A percentile compares a stretch with the other conserved stretches of the same genome.
Evolutionary conservation across 805 yeast genomes (phyloP).

Genomic region (Yamadazyma laniorum): DNA sequence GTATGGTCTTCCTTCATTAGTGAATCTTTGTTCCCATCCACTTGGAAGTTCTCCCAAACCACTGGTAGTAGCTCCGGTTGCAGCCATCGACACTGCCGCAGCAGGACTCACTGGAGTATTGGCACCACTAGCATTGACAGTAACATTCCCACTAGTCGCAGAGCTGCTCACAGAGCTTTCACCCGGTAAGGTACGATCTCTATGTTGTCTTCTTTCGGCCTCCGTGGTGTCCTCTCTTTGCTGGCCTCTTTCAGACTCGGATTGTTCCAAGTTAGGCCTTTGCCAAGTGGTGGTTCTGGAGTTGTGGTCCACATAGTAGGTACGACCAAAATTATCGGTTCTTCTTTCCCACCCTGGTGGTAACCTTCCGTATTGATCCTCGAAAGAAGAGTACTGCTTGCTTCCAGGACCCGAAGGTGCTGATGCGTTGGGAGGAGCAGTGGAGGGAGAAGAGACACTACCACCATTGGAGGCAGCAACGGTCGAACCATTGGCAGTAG

Average conservation of each 20-base stretch:
- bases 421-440: conserved; percentile 15
- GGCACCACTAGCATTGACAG: conserved; percentile 44
- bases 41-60: conserved; percentile 96
- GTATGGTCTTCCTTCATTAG: conserved; percentile 97
- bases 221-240: conserved; percentile 72
- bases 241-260: conserved; percentile 66
- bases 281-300: conserved; percentile 99
- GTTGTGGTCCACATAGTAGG: conserved; percentile 97
- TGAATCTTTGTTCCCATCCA: conserved; percentile 98
- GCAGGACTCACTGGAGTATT: conserved; percentile 60
- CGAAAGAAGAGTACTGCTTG: conserved; percentile 87
- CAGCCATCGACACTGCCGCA: conserved; percentile 66
- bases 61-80: conserved; percentile 86
- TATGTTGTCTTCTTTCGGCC: conserved; percentile 86
- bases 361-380: conserved; percentile 92
- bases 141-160: conserved; percentile 43
- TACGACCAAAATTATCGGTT: conserved; percentile 95
- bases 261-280: conserved; percentile 82
- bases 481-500: conserved; percentile 14
- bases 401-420: conserved; percentile 20
- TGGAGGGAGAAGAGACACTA: conserved; percentile 11
- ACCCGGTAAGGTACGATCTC: conserved; percentile 86
- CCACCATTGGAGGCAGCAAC: conserved; percentile 1
- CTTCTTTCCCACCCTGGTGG: conserved; percentile 99
- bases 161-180: conserved; percentile 37